Base-by-base conservation (phyloP, 2,329 filamentous ascomycete genomes). In the Fusarium begoniae region DNA sequence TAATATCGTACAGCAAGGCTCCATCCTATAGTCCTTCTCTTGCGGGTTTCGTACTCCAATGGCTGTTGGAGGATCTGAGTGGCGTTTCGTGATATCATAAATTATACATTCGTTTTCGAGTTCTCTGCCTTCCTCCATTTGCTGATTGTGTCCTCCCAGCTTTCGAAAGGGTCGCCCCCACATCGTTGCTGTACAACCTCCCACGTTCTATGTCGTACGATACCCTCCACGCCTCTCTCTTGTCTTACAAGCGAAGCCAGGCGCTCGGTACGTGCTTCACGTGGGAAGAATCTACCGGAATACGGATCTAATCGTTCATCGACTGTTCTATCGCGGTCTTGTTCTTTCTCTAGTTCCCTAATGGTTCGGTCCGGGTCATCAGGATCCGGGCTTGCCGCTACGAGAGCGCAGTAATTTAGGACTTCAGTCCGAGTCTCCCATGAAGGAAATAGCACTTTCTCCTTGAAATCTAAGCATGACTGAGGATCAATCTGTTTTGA, bases 221-320 rank as follows among this genome's bases (percentile, higher is more conserved):
- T 96, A 64, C 86, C 88, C 83, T 97, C 94, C 22, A 97, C 90
- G 44, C 89, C 89, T 78, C 90, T 88, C 84, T 97, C 94, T 80
- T 93, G 93, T 75, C 93, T 87, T 66, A 97, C 84, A 59, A 95
- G 80, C 47, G 87, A 87, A 15, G 94, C 95, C 69, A 99, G 82
- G 55, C 88, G 89, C 83, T 98, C 93, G 2, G 95, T 96, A 73
- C 95, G 88, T 20, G 93, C 88, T 83, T 98, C 95, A 58, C 87
- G 85, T 0, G 93, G 91, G 76, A 96, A 96, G 81, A 94, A 97
- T 30, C 96, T 87, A 12, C 87, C 93, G 15, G 93, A 95, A 80
- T 99, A 99, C 5, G 96, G 96, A 84, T 99, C 96, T 66, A 98
- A 82, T 63, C 96, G 87, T 83, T 98, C 96, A 81, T 98, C 90